Evolutionary conservation across 108 stramenopile species (phyloP).

Genomic region (Nannochloropsis oceanica): DNA sequence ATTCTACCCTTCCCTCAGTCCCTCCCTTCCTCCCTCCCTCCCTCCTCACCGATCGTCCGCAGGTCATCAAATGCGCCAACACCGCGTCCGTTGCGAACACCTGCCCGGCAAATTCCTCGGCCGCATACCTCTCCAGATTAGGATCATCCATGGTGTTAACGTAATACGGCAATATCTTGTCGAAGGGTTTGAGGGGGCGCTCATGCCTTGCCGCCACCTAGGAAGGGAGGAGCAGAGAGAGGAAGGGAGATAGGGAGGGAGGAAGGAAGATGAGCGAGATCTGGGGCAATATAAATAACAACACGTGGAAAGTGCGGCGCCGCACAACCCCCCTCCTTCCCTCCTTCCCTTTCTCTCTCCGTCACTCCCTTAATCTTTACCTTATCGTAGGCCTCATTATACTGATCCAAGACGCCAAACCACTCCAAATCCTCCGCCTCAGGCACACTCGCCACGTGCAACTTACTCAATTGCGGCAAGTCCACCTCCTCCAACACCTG

Average conservation of each 20-base stretch:
- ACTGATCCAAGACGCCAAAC: constrained; percentile 81
- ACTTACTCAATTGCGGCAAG: constrained; percentile 70
- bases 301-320: too few species aligned
- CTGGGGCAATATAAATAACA: too few species aligned
- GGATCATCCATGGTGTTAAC: constrained; percentile 96
- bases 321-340: too few species aligned
- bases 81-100: constrained; percentile 90
- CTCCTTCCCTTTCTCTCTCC: too few species aligned
- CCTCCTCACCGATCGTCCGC: constrained; percentile 67
- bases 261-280: too few species aligned
- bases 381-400: constrained; percentile 85
- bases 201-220: constrained; percentile 50
- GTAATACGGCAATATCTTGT: constrained; percentile 74
- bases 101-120: constrained; percentile 57
- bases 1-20: background rate
- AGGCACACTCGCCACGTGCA: constrained; percentile 32
- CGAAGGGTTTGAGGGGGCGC: constrained; percentile 51
- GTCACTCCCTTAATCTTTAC: background rate
- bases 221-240: too few species aligned
- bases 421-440: constrained; percentile 56
- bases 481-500: constrained; percentile 79
- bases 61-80: constrained; percentile 87
- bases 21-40: background rate
- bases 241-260: too few species aligned
- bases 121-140: constrained; percentile 71